These are phyloP conservation scores for Fomitopsis pinicola DNA, from an alignment of 1,284 basidiomycete genomes.

Conservation along the genomic window DNA sequence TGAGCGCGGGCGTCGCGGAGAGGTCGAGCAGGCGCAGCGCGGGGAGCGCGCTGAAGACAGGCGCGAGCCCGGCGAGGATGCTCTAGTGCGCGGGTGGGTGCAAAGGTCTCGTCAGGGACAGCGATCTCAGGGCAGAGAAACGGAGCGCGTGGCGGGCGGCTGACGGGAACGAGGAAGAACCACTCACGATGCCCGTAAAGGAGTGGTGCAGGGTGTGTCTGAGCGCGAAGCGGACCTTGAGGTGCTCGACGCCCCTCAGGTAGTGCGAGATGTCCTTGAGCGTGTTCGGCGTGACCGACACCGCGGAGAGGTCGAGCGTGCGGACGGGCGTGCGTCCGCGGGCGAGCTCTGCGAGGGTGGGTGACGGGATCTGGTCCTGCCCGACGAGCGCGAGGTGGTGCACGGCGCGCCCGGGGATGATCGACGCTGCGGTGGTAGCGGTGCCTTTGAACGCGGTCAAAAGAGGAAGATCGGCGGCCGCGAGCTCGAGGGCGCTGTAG, in stretches of 20 bases:
- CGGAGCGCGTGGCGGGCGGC: background rate
- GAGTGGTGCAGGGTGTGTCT: conserved; percentile 62
- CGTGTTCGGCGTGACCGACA: conserved; percentile 52
- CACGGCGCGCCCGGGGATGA: conserved; percentile 58
- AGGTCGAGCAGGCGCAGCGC: conserved; percentile 42
- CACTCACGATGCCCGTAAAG: conserved; percentile 61
- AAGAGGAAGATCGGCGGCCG: conserved; percentile 36
- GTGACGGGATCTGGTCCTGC: conserved; percentile 48
- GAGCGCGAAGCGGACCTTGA: conserved; percentile 56
- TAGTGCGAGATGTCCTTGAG: conserved; percentile 51
- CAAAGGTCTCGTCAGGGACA: background rate
- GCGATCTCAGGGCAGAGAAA: background rate
- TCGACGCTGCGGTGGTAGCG: conserved; percentile 48
- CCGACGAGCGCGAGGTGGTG: conserved; percentile 51
- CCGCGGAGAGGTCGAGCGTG: conserved; percentile 52
- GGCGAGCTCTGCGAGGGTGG: conserved; percentile 47
- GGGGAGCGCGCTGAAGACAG: conserved; percentile 34
- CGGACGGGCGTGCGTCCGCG: conserved; percentile 42
- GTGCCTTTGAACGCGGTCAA: conserved; percentile 56
- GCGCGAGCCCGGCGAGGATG: conserved; percentile 34
- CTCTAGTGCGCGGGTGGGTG: conserved; percentile 20
- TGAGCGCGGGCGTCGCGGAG: conserved; percentile 47
- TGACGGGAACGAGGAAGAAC: background rate
- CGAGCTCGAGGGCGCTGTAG: conserved; percentile 33
- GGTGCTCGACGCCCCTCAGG: conserved; percentile 43